Evolutionary conservation across 192 early-diverging fungal species (phyloP), one percentile per base, ranked within the genome.

Genomic region (Podila verticillata): DNA sequence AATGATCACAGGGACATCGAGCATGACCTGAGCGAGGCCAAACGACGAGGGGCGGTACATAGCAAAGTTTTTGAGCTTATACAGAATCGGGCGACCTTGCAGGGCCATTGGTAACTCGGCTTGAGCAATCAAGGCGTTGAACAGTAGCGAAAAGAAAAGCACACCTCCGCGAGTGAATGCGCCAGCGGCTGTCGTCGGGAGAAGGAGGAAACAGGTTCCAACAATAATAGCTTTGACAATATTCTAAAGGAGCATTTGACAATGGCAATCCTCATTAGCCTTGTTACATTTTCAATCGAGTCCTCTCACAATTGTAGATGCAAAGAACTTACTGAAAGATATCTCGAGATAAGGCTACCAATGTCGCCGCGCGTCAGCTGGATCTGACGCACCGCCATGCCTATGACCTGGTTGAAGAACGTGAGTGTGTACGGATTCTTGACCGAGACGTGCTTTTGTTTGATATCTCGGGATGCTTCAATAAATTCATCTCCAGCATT

Each of bases 81-180:
- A 87, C 30, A 91, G 72, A 44, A 94, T 88, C 30, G 88, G 85
- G 32, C 93, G 91, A 24, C 92, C 91, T 35, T 86, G 84, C 58
- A 95, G 84, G 59, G 89, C 86, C 65, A 86, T 84, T 35, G 92
- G 89, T 19, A 94, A 77, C 68, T 91, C 87, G 9, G 91, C 83
- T 56, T 93, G 85, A 24, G 91, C 87, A 19, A 89, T 84, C 31
- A 86, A 66, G 2, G 84, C 61, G 57, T 79, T 84, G 68, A 75
- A 88, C 12, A 84, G 59, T 57, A 82, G 74, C 68, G 80, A 84
- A 78, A 84, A 92, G 61, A 94, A 95, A 12, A 95, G 68, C 22
- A 88, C 87, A 70, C 92, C 91, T 60, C 94, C 92, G 31, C 94
- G 88, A n/a, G 92, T 86, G 74, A 93, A 93, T 44, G 93, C 90